A percentile compares a stretch with the other conserved stretches of the same genome.
Evolutionary conservation across 2,329 filamentous ascomycete species (phyloP).

Genomic region (Fusarium sp.): DNA sequence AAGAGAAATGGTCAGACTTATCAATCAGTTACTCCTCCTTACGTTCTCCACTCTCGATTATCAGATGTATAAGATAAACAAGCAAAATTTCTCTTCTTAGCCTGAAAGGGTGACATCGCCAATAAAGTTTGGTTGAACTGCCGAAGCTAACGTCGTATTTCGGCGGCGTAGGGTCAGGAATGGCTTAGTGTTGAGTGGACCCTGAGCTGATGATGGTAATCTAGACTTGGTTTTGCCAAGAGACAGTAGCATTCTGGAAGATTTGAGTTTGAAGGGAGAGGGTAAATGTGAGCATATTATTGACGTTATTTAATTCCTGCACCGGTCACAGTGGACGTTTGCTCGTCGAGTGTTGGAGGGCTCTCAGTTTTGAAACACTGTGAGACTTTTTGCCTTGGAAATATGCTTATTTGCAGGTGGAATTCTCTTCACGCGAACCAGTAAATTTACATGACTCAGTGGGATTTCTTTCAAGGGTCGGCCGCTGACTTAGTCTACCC

Average conservation of each 20-base stretch:
- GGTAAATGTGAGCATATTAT: not conserved
- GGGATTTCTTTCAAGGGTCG: not conserved
- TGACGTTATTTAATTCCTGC: accelerated
- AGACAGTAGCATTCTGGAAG: not conserved
- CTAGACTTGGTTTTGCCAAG: not conserved
- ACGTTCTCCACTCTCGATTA: not conserved
- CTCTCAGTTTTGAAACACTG: too few relatives aligned
- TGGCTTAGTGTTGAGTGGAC: not conserved
- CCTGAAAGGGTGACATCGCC: not conserved
- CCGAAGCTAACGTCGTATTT: not conserved
- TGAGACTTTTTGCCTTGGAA: too few relatives aligned
- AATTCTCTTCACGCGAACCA: too few relatives aligned
- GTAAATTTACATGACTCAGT: not conserved
- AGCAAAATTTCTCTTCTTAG: not conserved
- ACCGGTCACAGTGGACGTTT: too few relatives aligned
- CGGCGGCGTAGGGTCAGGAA: not conserved
- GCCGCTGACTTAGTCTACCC: not conserved
- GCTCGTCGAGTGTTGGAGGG: too few relatives aligned
- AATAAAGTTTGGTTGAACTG: not conserved
- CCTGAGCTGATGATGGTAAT: not conserved
- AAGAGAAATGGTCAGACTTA: not conserved
- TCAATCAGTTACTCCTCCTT: not conserved
- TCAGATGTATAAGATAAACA: constrained; percentile 17
- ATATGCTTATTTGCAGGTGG: not conserved
- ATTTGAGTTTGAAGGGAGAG: not conserved